Percentiles rank a stretch among this genome's conserved stretches.
phyloP scores from a whole-genome alignment of 108 stramenopile genomes.

The Chaetoceros tenuissimus region DNA sequence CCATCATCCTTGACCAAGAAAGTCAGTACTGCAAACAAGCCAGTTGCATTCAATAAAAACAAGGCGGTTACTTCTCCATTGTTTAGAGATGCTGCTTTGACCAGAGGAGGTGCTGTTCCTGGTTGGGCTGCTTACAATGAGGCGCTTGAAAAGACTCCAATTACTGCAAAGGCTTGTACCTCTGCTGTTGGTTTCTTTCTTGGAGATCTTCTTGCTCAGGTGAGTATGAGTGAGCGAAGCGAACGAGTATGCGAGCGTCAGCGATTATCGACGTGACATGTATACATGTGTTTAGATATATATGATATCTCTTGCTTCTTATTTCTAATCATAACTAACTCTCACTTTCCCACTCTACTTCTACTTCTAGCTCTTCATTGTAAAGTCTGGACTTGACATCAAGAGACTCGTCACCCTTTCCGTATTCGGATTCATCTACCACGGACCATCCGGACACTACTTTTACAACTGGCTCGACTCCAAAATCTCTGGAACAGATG shows the following conservation, averaged over 20 bases:
- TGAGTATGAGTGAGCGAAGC: conserved; percentile 19
- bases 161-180: conserved; percentile 91
- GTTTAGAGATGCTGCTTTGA: conserved; percentile 63
- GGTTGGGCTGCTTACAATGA: conserved; percentile 90
- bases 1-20: conserved; percentile 28
- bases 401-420: conserved; percentile 90
- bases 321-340: conserved; percentile 4
- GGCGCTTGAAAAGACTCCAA: conserved; percentile 86
- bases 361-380: conserved; percentile 76
- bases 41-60: too few species aligned
- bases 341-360: not conserved
- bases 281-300: too few species aligned
- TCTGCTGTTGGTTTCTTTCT: conserved; percentile 93
- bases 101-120: conserved; percentile 85
- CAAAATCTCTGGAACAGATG: conserved; percentile 80
- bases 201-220: conserved; percentile 95
- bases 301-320: not conserved
- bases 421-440: conserved; percentile 93
- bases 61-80: conserved; percentile 44
- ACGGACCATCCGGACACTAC: conserved; percentile 97
- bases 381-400: conserved; percentile 80
- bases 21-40: too few species aligned
- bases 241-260: conserved; percentile 1
- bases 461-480: conserved; percentile 97
- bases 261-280: too few species aligned